Evolutionary conservation across 495 filamentous ascomycete species (phyloP).

Genomic region (Penicillium simplicissimum): DNA sequence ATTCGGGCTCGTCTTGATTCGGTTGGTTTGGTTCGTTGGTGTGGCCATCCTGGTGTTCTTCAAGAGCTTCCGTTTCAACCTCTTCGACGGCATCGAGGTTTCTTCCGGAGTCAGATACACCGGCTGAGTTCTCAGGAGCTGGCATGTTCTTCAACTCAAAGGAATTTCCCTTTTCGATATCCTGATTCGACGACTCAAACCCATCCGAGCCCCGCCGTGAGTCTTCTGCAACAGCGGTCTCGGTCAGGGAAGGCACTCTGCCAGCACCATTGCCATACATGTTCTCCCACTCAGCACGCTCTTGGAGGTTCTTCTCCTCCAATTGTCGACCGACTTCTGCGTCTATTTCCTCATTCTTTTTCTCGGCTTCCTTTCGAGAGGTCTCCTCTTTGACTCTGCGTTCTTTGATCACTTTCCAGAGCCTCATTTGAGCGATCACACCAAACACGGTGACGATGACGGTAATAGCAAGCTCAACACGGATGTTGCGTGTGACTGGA

Average conservation of each 20-base stretch:
- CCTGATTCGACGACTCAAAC: conserved; percentile 19
- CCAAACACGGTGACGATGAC: conserved; percentile 73
- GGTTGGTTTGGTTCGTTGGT: neutral
- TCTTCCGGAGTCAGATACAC: conserved; percentile 27
- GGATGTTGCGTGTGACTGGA: conserved; percentile 82
- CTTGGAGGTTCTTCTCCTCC: conserved; percentile 65
- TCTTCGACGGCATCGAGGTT: conserved; percentile 30
- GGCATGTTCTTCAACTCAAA: conserved; percentile 41
- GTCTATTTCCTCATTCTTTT: conserved; percentile 67
- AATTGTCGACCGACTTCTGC: conserved; percentile 65
- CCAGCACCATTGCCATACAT: conserved; percentile 56
- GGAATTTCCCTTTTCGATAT: conserved; percentile 35
- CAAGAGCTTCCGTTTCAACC: conserved; percentile 11
- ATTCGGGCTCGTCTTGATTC: neutral
- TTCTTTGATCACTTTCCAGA: conserved; percentile 87
- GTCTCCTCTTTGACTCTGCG: conserved; percentile 62
- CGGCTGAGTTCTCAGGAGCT: conserved; percentile 22
- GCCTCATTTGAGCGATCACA: conserved; percentile 76
- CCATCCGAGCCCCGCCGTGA: conserved; percentile 31
- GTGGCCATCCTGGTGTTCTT: conserved; percentile 14
- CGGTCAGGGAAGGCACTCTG: conserved; percentile 24
- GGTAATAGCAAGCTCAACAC: conserved; percentile 78
- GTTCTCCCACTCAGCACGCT: conserved; percentile 78
- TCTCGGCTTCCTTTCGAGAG: conserved; percentile 55
- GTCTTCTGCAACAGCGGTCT: conserved; percentile 35